Evolutionary conservation across 208 protist genomes (phyloP), one percentile per base, ranked within the genome.

Genomic region (Porcisia hertigi): DNA sequence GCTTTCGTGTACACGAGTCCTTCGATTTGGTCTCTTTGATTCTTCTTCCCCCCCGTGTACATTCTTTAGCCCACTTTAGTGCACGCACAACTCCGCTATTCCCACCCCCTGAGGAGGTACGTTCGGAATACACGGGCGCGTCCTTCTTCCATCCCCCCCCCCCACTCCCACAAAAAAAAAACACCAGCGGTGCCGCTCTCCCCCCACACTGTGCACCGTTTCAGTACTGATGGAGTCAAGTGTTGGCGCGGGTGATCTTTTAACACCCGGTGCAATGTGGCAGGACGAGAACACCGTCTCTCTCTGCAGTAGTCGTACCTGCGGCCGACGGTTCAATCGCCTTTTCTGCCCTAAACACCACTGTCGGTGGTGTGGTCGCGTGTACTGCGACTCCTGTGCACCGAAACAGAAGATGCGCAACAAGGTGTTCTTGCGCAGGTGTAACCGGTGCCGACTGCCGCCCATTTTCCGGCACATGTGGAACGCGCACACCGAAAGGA

Each of bases 321-420:
- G 75, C 57, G 78, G 77, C 49, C 77, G 80, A 7, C 58, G 79
- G 43, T 91, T 83, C 52, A 69, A 82, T 76, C 90, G 69, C 41
- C 75, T 58, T 43, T 89, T 62, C 71, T 92, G 41, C 62, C 63
- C 65, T 1, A 86, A 87, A 67, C 90, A 97, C 52, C 88, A 95
- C 82, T 97, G 93, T 71, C 86, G 88, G 4, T 95, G 85, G 88
- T 97, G 93, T 73, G 93, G 93, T 0, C 71, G 73, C 53, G 81
- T 95, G 39, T 97, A 92, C 75, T 97, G 91, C 75, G 80, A 85
- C 23, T 43, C 75, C 16, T 97, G 93, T 57, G 88, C 89, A 41
- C 88, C 90, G 14, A 73, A 71, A 9, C 78, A 47, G 43, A 16
- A 73, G 0, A 7, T 43, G 39, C 63, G 72, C 23, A 43, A 80